Evolutionary conservation across 192 early-diverging fungal genomes (phyloP).

Genomic region (Mortierella hygrophila): DNA sequence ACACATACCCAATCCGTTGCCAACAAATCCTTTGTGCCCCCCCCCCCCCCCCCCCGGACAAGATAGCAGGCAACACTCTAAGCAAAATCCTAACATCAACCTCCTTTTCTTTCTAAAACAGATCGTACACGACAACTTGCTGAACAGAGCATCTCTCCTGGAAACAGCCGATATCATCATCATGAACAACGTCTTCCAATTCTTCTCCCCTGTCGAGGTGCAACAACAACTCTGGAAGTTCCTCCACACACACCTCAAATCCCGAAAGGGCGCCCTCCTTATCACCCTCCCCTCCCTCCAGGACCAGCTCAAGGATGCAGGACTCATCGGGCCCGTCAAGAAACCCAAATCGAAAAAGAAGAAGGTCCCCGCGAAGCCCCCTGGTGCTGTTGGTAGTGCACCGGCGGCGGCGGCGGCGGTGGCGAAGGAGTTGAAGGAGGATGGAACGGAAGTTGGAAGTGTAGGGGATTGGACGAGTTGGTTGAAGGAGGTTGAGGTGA

Average conservation of each 20-base stretch:
- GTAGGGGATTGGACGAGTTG: conserved; percentile 54
- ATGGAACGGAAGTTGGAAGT: not conserved
- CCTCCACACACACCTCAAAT: conserved; percentile 56
- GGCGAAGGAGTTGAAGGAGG: not conserved
- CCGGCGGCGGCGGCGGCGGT: not conserved
- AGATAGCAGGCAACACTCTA: too few species aligned
- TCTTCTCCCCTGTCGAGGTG: conserved; percentile 58
- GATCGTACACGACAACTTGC: conserved; percentile 65
- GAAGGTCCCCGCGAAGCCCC: conserved; percentile 58
- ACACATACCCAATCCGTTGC: not conserved
- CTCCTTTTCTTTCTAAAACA: not conserved
- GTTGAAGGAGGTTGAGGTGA: conserved; percentile 66
- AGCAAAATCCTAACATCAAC: not conserved
- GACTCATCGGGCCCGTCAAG: conserved; percentile 16
- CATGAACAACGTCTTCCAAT: conserved; percentile 76
- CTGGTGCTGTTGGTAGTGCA: conserved; percentile 29
- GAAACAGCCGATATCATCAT: conserved; percentile 65
- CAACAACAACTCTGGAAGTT: conserved; percentile 68
- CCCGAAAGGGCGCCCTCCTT: conserved; percentile 57
- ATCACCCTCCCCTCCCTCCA: conserved; percentile 67
- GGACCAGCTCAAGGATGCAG: conserved; percentile 70
- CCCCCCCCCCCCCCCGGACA: too few species aligned
- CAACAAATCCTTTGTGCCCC: too few species aligned
- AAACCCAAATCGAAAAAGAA: conserved; percentile 51
- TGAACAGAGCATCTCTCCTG: conserved; percentile 54